Conservation (phyloP, 441 rosid species). For the Croton setiger region DNA sequence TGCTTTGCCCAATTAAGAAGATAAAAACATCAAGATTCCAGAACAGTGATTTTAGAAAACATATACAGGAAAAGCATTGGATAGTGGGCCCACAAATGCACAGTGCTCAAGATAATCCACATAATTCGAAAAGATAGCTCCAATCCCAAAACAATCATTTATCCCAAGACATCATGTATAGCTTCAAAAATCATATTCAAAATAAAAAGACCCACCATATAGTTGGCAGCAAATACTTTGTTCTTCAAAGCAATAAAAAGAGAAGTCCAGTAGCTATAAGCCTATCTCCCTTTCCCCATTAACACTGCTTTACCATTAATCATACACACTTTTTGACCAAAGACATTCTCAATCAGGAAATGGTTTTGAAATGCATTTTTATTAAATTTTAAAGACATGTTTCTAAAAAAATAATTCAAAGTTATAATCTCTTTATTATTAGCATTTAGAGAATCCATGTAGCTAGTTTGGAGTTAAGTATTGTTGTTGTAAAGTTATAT, state of each 20-base stretch:
- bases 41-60: constrained; percentile 1
- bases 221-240: neutral
- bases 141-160: constrained; percentile 19
- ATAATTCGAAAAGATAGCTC: constrained; percentile 31
- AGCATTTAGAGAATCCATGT: too few species aligned
- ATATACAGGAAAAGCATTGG: neutral
- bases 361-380: neutral
- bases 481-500: too few species aligned
- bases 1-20: neutral
- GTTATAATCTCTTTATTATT: too few species aligned
- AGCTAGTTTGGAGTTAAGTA: too few species aligned
- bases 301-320: neutral
- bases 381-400: neutral
- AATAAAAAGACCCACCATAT: constrained; percentile 15
- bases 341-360: neutral
- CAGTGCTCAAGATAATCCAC: constrained; percentile 22
- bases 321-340: constrained; percentile 19
- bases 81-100: constrained; percentile 15
- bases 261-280: constrained; percentile 3
- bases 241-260: constrained; percentile 5
- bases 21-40: neutral
- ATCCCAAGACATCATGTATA: constrained; percentile 18
- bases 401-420: neutral
- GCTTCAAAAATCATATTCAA: neutral
- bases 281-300: neutral